Percentiles rank a stretch among this genome's conserved stretches.
Evolutionary conservation across 179 eudicot species (phyloP).

Genomic region (Nepenthes alata): DNA sequence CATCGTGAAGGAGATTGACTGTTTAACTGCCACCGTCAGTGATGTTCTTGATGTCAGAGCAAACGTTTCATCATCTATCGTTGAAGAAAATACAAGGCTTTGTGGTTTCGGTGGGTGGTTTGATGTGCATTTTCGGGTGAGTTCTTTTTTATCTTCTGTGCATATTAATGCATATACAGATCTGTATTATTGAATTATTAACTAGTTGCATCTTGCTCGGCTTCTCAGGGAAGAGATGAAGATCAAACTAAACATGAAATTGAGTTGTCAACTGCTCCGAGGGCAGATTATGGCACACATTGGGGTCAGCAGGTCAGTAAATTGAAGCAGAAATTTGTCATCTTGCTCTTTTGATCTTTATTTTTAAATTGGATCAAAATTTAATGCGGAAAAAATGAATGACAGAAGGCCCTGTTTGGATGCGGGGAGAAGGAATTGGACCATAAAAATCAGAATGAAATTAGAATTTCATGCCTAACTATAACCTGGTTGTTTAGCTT

Average conservation of each 20-base stretch:
- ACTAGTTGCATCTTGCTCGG: conserved; percentile 5
- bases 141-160: conserved; percentile 17
- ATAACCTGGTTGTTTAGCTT: too few relatives aligned
- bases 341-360: neutral
- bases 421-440: too few relatives aligned
- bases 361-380: neutral
- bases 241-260: conserved; percentile 51
- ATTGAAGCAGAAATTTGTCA: neutral
- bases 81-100: conserved; percentile 39
- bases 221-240: conserved; percentile 50
- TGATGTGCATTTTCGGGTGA: conserved; percentile 98
- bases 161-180: neutral
- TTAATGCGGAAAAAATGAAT: too few relatives aligned
- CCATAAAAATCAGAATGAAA: too few relatives aligned
- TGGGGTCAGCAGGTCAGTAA: conserved; percentile 93
- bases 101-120: conserved; percentile 96
- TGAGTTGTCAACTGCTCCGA: conserved; percentile 84
- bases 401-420: too few relatives aligned
- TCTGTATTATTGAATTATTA: neutral
- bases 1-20: conserved; percentile 72
- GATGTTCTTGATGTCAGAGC: conserved; percentile 53
- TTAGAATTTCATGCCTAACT: too few relatives aligned
- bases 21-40: conserved; percentile 56
- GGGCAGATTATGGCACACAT: conserved; percentile 49
- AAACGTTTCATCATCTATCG: conserved; percentile 40